Evolutionary conservation across 2,329 filamentous ascomycete genomes (phyloP).

Genomic region (Fusarium aywerte): DNA sequence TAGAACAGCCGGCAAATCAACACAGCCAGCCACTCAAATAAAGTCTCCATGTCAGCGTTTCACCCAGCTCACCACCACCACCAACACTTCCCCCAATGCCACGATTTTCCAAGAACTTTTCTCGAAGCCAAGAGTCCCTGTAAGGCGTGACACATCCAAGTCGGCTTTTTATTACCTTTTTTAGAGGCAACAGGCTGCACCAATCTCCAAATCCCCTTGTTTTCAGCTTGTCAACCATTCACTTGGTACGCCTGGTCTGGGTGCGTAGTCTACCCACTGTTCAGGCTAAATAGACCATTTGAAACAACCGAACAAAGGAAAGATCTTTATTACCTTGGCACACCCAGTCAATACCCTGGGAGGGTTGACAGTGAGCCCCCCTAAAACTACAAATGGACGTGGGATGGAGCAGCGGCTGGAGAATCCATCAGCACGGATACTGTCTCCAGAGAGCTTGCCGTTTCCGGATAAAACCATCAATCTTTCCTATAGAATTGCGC

Average conservation of each 20-base stretch:
- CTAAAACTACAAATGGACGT: conserved; percentile 2
- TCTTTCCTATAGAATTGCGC: background rate
- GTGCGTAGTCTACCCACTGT: conserved; percentile 9
- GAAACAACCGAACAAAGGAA: background rate
- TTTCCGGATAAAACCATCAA: conserved; percentile 23
- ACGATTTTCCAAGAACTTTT: background rate
- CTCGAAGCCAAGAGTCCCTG: conserved; percentile 2
- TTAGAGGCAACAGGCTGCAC: conserved; percentile 6
- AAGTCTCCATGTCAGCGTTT: background rate
- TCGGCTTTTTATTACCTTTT: background rate
- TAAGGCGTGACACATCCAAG: background rate
- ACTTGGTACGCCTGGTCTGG: conserved; percentile 5
- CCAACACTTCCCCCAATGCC: background rate
- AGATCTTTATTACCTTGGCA: conserved; percentile 13
- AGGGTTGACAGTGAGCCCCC: conserved; percentile 30
- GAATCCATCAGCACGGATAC: background rate
- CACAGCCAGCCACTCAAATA: background rate
- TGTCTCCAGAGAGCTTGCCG: background rate
- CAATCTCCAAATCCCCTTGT: background rate
- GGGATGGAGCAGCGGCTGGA: background rate
- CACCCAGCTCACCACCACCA: too few relatives aligned
- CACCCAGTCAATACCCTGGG: background rate
- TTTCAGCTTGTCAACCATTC: conserved; percentile 24
- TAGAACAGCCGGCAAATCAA: background rate
- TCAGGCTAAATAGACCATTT: conserved; percentile 18